Percentiles rank a stretch among this genome's conserved stretches.
Evolutionary conservation across 176 grass and related monocot genomes (phyloP).

Genomic region (Aegilops speltoides): DNA sequence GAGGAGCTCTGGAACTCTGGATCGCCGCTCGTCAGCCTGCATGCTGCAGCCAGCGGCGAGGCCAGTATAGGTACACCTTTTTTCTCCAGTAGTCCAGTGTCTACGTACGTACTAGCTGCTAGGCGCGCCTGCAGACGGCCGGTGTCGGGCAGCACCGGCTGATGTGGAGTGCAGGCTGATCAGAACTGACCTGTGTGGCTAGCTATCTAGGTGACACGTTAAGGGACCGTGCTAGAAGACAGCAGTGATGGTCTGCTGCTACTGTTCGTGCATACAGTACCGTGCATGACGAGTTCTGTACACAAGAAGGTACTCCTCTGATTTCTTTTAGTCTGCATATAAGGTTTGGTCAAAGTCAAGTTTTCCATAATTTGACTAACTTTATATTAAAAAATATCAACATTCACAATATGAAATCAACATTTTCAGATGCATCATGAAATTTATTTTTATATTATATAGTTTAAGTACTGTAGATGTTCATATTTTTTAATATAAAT

Average conservation of each 20-base stretch:
- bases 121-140: not conserved
- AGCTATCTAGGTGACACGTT: not conserved
- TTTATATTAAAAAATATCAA: no score
- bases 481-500: no score
- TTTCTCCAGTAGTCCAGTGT: not conserved
- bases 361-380: no score
- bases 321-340: no score
- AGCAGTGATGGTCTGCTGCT: not conserved
- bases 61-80: not conserved
- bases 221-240: not conserved
- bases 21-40: not conserved
- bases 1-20: not conserved
- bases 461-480: no score
- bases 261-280: not conserved
- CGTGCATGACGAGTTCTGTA: not conserved
- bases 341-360: no score
- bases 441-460: no score
- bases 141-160: not conserved
- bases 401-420: no score
- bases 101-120: not conserved
- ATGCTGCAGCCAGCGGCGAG: conserved; percentile 7
- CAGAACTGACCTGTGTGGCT: not conserved
- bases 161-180: not conserved
- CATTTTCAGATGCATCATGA: no score
- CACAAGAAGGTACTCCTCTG: not conserved